Evolutionary conservation across 306 rosid species (phyloP), one percentile per base, ranked within the genome.

Genomic region (Cucumis cinereus): DNA sequence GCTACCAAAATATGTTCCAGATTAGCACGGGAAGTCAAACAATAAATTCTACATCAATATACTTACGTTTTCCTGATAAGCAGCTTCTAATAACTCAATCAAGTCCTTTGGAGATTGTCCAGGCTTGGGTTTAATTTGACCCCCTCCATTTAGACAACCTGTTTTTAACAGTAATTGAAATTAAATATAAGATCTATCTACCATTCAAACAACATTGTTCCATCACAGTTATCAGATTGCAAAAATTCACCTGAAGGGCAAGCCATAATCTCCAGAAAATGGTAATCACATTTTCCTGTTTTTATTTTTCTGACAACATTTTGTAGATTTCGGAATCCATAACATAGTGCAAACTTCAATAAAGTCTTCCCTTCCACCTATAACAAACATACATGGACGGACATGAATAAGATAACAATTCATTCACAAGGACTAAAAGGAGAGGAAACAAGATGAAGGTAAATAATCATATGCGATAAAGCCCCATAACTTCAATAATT

Each of bases 101-200:
- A 94, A 79, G 69, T 83, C 85, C 87, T 86, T 94, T 5, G 85
- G 83, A 68, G 97, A 89, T 79, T 88, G 95, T 55, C 96, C 96
- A 10, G 88, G 80, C 83, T 81, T 83, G 75, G 96, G 95, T 83
- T 94, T 92, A 61, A 94, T 83, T 81, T 92, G 99, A 78, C 99
- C 99, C 47, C 96, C 99, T 69, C 99, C 99, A 60, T 94, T 92
- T 85, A 94, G 90, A 90, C 99, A 94, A 85, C 97, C 97, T 94
- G 82, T 79, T 62, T 50, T 16, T 49, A 59, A 76, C 17, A 58
- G 30, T 9, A 71, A 50, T 17, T 17, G 43, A 33, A 23, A 62
- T 62, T 62, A 23, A 63, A 67, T 61, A n/a, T 57, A 74, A 74
- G 43, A 47, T 47, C 55, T 77, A 36, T 67, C 10, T 41, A 68